Conservation (phyloP, 2,329 filamentous ascomycete genomes). For the Phyllosticta citriasiana region DNA sequence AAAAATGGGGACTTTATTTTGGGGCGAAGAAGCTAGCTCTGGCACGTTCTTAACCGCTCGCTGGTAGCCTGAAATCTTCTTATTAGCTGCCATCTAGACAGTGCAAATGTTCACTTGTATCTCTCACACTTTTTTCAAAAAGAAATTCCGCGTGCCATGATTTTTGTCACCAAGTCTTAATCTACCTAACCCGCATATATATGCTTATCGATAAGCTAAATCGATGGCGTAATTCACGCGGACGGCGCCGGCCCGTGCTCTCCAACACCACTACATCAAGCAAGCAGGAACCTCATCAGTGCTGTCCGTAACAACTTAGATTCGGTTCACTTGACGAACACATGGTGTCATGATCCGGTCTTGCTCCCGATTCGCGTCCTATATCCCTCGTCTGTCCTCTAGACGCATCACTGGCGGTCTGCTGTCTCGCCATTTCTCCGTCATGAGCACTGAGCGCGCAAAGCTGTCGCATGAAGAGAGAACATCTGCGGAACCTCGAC, state of each 20-base stretch:
- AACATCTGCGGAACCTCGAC: slow-evolving; percentile 64
- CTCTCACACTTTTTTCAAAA: too few species aligned
- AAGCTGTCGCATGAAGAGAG: slow-evolving; percentile 52
- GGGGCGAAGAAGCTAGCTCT: too few species aligned
- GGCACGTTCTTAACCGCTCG: too few species aligned
- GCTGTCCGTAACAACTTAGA: not conserved
- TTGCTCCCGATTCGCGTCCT: not conserved
- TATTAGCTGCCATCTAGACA: too few species aligned
- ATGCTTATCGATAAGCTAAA: not conserved
- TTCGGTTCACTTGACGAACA: not conserved
- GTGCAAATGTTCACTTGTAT: too few species aligned
- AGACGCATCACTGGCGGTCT: not conserved
- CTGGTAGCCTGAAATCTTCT: too few species aligned
- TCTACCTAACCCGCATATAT: not conserved
- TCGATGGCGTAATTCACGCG: not conserved
- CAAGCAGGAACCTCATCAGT: too few species aligned
- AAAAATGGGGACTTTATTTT: too few species aligned
- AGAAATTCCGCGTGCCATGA: too few species aligned
- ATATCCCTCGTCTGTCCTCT: not conserved
- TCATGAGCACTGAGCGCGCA: not conserved
- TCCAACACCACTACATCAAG: not conserved
- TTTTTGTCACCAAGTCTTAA: too few species aligned
- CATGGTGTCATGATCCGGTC: not conserved
- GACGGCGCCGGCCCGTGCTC: not conserved
- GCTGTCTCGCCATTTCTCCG: not conserved